Percentiles rank a stretch among this genome's conserved stretches.
Evolutionary conservation across 139 green algal genomes (phyloP).

Genomic region (Haematococcus lacustris): DNA sequence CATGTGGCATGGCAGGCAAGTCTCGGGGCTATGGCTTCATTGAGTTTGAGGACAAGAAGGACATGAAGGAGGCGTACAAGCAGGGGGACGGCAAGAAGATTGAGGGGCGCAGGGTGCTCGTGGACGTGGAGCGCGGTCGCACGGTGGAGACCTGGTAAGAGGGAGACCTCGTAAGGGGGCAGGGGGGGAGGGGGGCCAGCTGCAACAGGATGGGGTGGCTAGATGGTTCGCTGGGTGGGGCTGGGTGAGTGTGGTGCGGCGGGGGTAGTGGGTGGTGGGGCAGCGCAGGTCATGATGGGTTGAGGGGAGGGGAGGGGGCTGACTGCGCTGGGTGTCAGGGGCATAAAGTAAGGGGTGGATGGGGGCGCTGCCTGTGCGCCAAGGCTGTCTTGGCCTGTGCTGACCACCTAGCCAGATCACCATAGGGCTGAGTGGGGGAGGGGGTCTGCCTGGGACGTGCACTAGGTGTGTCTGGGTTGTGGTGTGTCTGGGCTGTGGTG

Average conservation of each 20-base stretch:
- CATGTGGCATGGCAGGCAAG: conserved; percentile 76
- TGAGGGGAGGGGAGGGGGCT: background rate
- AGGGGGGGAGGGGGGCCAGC: background rate
- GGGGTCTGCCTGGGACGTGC: too few relatives aligned
- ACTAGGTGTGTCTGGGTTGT: too few relatives aligned
- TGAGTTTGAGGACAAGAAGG: conserved; percentile 84
- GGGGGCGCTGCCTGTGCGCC: too few relatives aligned
- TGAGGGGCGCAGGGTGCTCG: conserved; percentile 64
- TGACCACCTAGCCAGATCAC: too few relatives aligned
- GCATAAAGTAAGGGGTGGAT: too few relatives aligned
- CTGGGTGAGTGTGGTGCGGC: background rate
- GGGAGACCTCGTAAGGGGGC: background rate
- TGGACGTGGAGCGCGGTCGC: conserved; percentile 83
- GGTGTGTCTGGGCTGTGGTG: too few relatives aligned
- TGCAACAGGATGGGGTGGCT: background rate
- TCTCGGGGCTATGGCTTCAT: conserved; percentile 82
- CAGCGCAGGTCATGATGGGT: background rate
- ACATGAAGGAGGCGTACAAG: conserved; percentile 94
- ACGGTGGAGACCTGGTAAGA: conserved; percentile 79
- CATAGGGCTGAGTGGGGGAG: too few relatives aligned
- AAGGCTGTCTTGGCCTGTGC: too few relatives aligned
- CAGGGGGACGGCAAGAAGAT: conserved; percentile 68
- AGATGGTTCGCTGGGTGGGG: background rate
- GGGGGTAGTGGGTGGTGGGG: background rate
- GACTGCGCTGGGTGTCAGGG: background rate